Evolutionary conservation across 2,329 filamentous ascomycete species (phyloP).

Genomic region (Sarocladium kiliense): DNA sequence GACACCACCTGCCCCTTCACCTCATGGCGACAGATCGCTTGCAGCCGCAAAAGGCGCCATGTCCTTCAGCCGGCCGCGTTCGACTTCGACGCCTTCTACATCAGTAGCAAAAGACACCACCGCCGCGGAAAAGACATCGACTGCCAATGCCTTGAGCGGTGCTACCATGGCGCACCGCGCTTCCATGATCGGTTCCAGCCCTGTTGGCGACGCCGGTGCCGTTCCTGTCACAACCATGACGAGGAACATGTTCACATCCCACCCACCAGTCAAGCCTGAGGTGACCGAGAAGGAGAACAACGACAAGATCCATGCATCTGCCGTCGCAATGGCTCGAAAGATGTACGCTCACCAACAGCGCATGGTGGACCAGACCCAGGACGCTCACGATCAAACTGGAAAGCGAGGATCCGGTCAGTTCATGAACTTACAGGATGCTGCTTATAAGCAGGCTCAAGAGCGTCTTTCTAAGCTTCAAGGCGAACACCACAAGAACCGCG

Average conservation of each 20-base stretch:
- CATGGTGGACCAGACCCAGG: constrained; percentile 46
- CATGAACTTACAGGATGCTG: constrained; percentile 74
- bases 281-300: constrained; percentile 67
- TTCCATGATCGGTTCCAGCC: constrained; percentile 32
- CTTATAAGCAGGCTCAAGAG: constrained; percentile 80
- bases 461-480: constrained; percentile 75
- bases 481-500: constrained; percentile 56
- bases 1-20: constrained; percentile 17
- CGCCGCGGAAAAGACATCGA: constrained; percentile 52
- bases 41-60: constrained; percentile 76
- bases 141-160: constrained; percentile 65
- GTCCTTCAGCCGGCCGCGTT: constrained; percentile 52
- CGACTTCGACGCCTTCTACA: constrained; percentile 56
- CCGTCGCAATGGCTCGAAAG: constrained; percentile 81
- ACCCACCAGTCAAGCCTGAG: constrained; percentile 67
- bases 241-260: constrained; percentile 71
- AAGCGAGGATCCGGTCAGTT: constrained; percentile 24
- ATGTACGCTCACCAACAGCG: constrained; percentile 73
- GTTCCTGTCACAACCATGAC: constrained; percentile 63
- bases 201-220: constrained; percentile 58
- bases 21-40: constrained; percentile 61
- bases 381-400: constrained; percentile 23
- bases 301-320: constrained; percentile 73
- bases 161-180: constrained; percentile 62
- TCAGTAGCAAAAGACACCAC: constrained; percentile 25